Evolutionary conservation across 768 basidiomycete species (phyloP).

Genomic region (Podaxis sp.): DNA sequence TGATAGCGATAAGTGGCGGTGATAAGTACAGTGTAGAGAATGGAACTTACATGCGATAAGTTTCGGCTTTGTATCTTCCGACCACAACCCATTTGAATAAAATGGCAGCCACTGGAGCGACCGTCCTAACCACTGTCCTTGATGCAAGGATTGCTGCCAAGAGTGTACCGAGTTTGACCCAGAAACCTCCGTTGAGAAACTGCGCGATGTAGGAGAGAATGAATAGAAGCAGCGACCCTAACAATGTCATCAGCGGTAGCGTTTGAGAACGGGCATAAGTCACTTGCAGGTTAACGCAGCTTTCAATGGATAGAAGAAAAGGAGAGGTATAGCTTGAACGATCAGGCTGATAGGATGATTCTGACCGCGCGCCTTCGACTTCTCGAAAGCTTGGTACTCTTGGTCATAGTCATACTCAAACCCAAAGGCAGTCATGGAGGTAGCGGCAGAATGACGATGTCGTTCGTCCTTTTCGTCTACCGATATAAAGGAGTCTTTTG

Average conservation of each 20-base stretch:
- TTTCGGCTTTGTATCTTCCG: constrained; percentile 39
- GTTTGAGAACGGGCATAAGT: background rate
- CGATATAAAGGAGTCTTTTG: constrained; percentile 12
- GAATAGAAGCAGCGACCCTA: constrained; percentile 42
- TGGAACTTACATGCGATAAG: constrained; percentile 33
- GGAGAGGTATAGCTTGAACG: constrained; percentile 39
- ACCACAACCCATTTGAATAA: constrained; percentile 48
- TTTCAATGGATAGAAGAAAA: constrained; percentile 47
- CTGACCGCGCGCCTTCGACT: constrained; percentile 28
- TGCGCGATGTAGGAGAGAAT: constrained; percentile 35
- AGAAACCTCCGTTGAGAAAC: constrained; percentile 28
- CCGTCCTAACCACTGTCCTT: constrained; percentile 31
- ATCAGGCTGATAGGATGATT: constrained; percentile 38
- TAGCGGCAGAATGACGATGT: constrained; percentile 13
- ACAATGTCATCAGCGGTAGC: background rate
- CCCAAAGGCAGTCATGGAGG: constrained; percentile 25
- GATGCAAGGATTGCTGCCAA: constrained; percentile 34
- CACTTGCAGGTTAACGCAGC: constrained; percentile 39
- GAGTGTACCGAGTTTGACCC: constrained; percentile 34
- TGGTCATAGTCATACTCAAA: constrained; percentile 30
- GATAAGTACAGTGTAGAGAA: background rate
- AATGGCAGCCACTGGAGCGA: constrained; percentile 40
- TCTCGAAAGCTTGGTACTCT: constrained; percentile 22
- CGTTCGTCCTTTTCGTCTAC: constrained; percentile 13
- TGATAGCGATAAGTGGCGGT: background rate